Evolutionary conservation across 2,329 filamentous ascomycete genomes (phyloP), one percentile per base, ranked within the genome.

Genomic region (Bimuria novae-zelandiae): DNA sequence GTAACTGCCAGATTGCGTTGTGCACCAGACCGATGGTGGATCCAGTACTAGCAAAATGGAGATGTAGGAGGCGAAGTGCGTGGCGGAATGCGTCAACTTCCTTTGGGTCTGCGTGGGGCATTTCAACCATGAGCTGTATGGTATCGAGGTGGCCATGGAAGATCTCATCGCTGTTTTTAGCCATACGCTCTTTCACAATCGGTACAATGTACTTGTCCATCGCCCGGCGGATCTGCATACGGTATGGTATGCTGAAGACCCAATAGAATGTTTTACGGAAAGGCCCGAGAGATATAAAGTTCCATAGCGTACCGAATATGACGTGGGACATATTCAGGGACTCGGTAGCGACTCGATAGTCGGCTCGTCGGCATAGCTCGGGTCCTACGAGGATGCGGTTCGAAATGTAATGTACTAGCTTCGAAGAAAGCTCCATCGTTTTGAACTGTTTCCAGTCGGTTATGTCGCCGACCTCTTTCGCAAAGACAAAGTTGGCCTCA

Each of bases 221-320:
- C 1, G 51, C 45, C 2, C 42, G 41, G 10, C 48, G 29, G 10
- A 51, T 43, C 7, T 55, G 42, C 17, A 42, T 37, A 3, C 48
- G 47, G 17, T 48, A 51, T 7, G 42, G 47, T 7, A 47, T 51
- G 22, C 30, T 55, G 43, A 51, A 51, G 2, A 48, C 36, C 42
- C 48, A 55, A n/a, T 55, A 51, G 21, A 55, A 51, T 2, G 36
- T n/a, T 17, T 48, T 51, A 1, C 48, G 41, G 22, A 55, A 51
- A 8, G 41, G 40, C 4, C 47, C 52, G 4, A 48, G 27, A 3
- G 47, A 48, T 11, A 51, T 12, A 25, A 55, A 51, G 35, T 51
- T 47, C 42, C 47, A 51, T 3, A 51, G 19, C 3, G 43, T 35
- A 22, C 47, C 48, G 30, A 47, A 51, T n/a, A 55, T 51, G 16